phyloP scores from a whole-genome alignment of 768 basidiomycete species.

The Termitomyces sp. region DNA sequence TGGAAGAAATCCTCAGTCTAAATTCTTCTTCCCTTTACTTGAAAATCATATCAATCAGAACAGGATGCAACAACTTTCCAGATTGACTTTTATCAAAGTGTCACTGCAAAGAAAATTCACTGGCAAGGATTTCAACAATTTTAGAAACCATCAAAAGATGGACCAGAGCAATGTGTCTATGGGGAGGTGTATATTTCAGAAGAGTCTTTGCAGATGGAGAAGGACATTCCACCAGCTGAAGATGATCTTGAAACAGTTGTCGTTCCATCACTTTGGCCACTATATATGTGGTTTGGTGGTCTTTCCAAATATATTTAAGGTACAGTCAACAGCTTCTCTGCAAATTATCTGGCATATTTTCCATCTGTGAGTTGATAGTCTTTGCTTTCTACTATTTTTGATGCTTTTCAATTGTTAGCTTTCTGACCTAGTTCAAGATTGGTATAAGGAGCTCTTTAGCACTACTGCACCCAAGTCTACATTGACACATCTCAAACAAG shows the following conservation, averaged over 20 bases:
- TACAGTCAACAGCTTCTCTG: neutral
- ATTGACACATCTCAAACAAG: neutral
- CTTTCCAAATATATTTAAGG: neutral
- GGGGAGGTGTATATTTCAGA: too few relatives aligned
- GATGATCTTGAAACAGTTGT: neutral
- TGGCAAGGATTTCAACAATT: neutral
- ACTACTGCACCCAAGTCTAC: neutral
- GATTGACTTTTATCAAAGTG: neutral
- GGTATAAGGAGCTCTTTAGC: neutral
- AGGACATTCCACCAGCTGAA: neutral
- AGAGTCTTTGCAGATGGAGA: neutral
- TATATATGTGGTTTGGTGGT: neutral
- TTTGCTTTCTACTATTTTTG: neutral
- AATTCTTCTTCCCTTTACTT: neutral
- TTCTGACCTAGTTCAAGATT: neutral
- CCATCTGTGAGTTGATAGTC: neutral
- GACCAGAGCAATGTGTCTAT: neutral
- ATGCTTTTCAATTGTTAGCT: neutral
- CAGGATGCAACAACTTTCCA: neutral
- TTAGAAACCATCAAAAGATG: neutral
- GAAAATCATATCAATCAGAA: too few relatives aligned
- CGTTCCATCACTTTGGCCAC: neutral
- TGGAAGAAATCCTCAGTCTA: neutral
- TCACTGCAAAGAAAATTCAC: neutral
- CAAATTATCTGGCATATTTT: constrained; percentile 1